Conservation (phyloP, 306 rosid species). For the Gynostemma pentaphyllum region DNA sequence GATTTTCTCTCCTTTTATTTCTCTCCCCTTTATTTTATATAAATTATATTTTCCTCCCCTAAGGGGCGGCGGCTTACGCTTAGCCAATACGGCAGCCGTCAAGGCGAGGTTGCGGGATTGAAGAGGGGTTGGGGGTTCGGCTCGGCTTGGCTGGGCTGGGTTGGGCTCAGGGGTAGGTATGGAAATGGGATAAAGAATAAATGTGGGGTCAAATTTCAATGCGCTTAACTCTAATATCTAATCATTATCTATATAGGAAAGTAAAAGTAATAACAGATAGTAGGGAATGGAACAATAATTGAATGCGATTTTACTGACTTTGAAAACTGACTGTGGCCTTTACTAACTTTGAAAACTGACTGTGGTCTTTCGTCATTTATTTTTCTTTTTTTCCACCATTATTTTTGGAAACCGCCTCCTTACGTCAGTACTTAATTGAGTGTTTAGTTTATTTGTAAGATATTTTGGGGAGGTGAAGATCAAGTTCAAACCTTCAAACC, state of each 20-base stretch:
- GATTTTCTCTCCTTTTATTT: not conserved
- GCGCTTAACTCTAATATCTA: constrained; percentile 4
- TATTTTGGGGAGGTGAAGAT: too few species aligned
- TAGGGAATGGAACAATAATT: constrained; percentile 2
- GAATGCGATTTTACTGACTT: not conserved
- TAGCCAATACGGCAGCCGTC: not conserved
- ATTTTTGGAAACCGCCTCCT: not conserved
- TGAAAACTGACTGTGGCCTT: not conserved
- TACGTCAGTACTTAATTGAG: too few species aligned
- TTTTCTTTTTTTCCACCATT: not conserved
- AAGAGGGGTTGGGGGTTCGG: not conserved
- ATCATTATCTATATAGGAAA: not conserved
- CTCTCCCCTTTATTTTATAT: not conserved
- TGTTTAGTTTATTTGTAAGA: too few species aligned
- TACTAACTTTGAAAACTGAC: not conserved
- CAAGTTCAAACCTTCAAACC: too few species aligned
- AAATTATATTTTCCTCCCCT: not conserved
- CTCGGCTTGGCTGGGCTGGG: not conserved
- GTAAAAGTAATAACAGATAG: not conserved
- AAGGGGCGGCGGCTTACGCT: not conserved
- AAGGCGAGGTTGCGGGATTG: not conserved
- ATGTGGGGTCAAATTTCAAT: not conserved
- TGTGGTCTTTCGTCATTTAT: not conserved
- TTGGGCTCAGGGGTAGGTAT: too few species aligned
- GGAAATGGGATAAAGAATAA: constrained; percentile 1